Evolutionary conservation across 495 filamentous ascomycete genomes (phyloP).

Genomic region (Neurospora sp.): DNA sequence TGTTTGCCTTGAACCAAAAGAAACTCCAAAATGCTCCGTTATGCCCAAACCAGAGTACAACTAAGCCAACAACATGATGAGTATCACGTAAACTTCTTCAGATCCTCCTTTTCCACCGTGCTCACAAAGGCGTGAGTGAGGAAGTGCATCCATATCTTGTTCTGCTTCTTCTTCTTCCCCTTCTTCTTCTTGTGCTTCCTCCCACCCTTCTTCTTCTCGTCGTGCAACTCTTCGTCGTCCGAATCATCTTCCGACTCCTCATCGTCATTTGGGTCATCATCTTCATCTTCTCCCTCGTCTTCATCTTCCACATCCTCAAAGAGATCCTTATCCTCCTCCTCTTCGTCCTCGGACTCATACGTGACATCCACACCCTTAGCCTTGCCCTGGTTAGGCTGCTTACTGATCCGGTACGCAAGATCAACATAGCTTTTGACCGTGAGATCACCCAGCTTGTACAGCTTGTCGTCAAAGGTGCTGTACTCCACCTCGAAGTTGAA

Average conservation of each 20-base stretch:
- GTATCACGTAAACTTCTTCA: slow-evolving; percentile 29
- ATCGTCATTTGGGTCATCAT: slow-evolving; percentile 1
- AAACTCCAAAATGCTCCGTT: neutral
- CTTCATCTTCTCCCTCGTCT: neutral
- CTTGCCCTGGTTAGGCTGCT: slow-evolving; percentile 24
- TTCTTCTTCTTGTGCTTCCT: slow-evolving; percentile 35
- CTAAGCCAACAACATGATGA: no score
- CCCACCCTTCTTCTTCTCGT: slow-evolving; percentile 32
- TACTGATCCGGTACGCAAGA: slow-evolving; percentile 69
- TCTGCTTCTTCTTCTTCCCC: slow-evolving; percentile 40
- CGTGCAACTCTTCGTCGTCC: slow-evolving; percentile 21
- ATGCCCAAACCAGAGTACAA: neutral
- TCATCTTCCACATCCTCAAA: neutral
- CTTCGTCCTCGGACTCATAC: slow-evolving; percentile 1
- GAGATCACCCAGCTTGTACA: slow-evolving; percentile 70
- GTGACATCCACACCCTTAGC: slow-evolving; percentile 7
- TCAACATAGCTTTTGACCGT: slow-evolving; percentile 74
- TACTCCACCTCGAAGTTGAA: slow-evolving; percentile 83
- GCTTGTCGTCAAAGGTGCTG: slow-evolving; percentile 61
- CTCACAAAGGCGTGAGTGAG: slow-evolving; percentile 71
- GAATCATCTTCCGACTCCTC: neutral
- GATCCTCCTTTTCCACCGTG: slow-evolving; percentile 50
- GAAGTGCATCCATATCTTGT: slow-evolving; percentile 66
- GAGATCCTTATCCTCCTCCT: neutral
- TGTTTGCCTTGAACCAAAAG: neutral